Percentiles rank a stretch among this genome's conserved stretches.
These are phyloP conservation scores for Prunus kanzakura DNA, from an alignment of 306 rosid species.

Conservation along the genomic window DNA sequence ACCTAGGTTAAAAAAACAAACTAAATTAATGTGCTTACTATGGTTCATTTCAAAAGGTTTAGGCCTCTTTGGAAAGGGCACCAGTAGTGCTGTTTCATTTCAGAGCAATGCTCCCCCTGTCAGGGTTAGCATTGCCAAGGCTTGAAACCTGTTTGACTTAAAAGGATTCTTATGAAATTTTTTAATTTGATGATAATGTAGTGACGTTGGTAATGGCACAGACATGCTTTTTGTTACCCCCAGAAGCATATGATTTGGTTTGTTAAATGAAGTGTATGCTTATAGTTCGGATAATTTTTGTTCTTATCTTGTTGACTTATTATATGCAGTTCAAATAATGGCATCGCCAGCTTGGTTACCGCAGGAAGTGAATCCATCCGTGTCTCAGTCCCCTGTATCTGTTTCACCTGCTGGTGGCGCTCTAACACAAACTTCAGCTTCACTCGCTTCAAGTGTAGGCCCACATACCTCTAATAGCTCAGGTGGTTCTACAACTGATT, in stretches of 20 bases:
- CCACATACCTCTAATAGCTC: slow-evolving; percentile 3
- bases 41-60: not conserved
- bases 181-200: not conserved
- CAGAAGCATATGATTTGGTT: not conserved
- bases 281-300: not conserved
- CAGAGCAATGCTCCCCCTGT: not conserved
- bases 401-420: slow-evolving; percentile 5
- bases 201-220: not conserved
- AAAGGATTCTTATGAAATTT: no score
- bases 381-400: not conserved
- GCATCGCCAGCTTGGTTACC: slow-evolving; percentile 52
- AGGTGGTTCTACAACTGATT: not conserved
- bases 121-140: not conserved
- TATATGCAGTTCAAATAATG: slow-evolving; percentile 38
- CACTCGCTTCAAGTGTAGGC: slow-evolving; percentile 2
- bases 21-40: not conserved
- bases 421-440: not conserved
- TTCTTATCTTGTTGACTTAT: not conserved
- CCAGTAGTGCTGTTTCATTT: not conserved
- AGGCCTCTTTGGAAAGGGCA: not conserved
- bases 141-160: no score
- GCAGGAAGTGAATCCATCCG: slow-evolving; percentile 30
- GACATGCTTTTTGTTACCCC: not conserved
- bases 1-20: not conserved
- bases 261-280: not conserved